phyloP scores from a whole-genome alignment of 2,329 filamentous ascomycete species.

The Fonsecaea pedrosoi region DNA sequence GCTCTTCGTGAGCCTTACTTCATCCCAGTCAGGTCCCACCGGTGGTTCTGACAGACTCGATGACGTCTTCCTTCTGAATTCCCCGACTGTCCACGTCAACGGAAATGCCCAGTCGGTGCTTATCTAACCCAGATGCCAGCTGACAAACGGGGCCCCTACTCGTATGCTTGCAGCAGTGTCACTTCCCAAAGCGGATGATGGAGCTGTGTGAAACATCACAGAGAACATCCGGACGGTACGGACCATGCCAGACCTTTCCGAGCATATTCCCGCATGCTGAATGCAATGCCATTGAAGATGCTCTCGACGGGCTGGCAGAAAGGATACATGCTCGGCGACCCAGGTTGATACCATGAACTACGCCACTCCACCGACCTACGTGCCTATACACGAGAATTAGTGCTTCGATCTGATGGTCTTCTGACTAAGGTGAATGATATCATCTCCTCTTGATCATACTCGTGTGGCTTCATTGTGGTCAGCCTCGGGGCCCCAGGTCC shows the following conservation, averaged over 20 bases:
- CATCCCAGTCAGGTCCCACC: not conserved
- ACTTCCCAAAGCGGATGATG: not conserved
- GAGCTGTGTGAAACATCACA: not conserved
- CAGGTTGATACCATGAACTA: not conserved
- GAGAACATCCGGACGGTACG: not conserved
- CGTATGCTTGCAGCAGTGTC: not conserved
- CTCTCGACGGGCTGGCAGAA: not conserved
- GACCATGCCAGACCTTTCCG: not conserved
- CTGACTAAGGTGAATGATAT: conserved; percentile 4
- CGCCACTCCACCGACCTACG: not conserved
- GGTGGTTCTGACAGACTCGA: not conserved
- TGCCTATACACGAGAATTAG: not conserved
- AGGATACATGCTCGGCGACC: not conserved
- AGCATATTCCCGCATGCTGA: not conserved
- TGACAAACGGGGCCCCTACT: not conserved
- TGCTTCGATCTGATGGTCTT: not conserved
- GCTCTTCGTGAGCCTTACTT: not conserved
- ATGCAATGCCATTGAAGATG: not conserved
- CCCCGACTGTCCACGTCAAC: not conserved
- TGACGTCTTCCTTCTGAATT: not conserved
- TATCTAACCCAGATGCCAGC: not conserved
- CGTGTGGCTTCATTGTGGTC: not conserved
- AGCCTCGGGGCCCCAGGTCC: not conserved
- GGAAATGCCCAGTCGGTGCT: not conserved
- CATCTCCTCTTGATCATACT: conserved; percentile 5